Conservation (phyloP, 306 rosid genomes). For the Sesbania bispinosa region DNA sequence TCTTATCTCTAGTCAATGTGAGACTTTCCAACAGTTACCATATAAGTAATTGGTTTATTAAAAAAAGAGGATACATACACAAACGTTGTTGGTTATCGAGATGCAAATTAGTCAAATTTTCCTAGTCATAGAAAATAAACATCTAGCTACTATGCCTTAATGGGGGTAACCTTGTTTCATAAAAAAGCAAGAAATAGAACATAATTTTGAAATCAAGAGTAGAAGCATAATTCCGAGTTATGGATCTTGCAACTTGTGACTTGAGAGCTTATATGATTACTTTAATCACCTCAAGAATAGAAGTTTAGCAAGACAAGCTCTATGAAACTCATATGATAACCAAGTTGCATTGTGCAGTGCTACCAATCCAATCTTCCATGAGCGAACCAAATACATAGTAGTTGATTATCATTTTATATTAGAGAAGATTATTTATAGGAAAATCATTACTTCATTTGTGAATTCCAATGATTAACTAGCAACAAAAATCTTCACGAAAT, state of each 20-base stretch:
- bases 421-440: not conserved
- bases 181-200: not conserved
- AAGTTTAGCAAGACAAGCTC: not conserved
- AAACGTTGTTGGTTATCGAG: not conserved
- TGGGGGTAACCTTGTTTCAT: not conserved
- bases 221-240: not conserved
- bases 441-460: not conserved
- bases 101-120: not conserved
- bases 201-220: not conserved
- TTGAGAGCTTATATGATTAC: not conserved
- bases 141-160: not conserved
- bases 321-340: not conserved
- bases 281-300: not conserved
- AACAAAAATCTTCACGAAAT: not conserved
- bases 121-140: not conserved
- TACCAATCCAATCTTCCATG: not conserved
- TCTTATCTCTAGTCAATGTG: too few relatives aligned
- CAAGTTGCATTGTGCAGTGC: not conserved
- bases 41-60: not conserved
- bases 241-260: not conserved
- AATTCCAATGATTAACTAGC: not conserved
- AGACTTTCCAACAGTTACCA: too few relatives aligned
- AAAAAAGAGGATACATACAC: not conserved
- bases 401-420: not conserved
- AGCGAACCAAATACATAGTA: not conserved